A percentile compares a stretch with the other conserved stretches of the same genome.
Conservation (phyloP, 306 rosid species). For the Gastrolobium bilobum region DNA sequence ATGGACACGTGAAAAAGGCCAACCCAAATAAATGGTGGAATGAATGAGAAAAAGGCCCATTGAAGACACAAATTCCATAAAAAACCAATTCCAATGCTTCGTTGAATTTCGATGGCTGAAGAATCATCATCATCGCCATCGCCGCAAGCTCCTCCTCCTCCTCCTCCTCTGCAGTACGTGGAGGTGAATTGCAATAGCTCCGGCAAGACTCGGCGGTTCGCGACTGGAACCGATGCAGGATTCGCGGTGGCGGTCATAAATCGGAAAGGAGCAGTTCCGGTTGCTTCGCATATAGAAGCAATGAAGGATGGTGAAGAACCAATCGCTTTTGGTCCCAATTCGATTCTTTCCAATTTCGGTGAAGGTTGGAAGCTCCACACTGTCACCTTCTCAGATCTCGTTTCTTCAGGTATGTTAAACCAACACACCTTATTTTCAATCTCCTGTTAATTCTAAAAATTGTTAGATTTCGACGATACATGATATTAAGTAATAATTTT, state of each 20-base stretch:
- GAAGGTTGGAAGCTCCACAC: slow-evolving; percentile 74
- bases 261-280: slow-evolving; percentile 47
- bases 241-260: slow-evolving; percentile 71
- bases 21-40: too few species aligned
- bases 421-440: not conserved
- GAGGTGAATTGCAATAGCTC: slow-evolving; percentile 75
- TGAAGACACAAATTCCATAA: not conserved
- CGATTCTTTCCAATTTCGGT: slow-evolving; percentile 66
- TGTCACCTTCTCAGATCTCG: slow-evolving; percentile 49
- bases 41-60: too few species aligned
- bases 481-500: too few species aligned
- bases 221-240: slow-evolving; percentile 73
- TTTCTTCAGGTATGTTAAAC: slow-evolving; percentile 39
- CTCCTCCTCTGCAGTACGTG: slow-evolving; percentile 48
- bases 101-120: slow-evolving; percentile 15
- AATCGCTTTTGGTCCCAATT: slow-evolving; percentile 74
- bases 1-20: too few species aligned
- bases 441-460: too few species aligned
- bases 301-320: slow-evolving; percentile 73
- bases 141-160: too few species aligned
- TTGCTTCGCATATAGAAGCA: slow-evolving; percentile 72
- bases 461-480: too few species aligned
- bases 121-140: not conserved
- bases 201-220: slow-evolving; percentile 74
- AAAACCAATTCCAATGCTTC: not conserved